phyloP scores from a whole-genome alignment of 163 green algal genomes.

The Coccomyxa subellipsoidea region DNA sequence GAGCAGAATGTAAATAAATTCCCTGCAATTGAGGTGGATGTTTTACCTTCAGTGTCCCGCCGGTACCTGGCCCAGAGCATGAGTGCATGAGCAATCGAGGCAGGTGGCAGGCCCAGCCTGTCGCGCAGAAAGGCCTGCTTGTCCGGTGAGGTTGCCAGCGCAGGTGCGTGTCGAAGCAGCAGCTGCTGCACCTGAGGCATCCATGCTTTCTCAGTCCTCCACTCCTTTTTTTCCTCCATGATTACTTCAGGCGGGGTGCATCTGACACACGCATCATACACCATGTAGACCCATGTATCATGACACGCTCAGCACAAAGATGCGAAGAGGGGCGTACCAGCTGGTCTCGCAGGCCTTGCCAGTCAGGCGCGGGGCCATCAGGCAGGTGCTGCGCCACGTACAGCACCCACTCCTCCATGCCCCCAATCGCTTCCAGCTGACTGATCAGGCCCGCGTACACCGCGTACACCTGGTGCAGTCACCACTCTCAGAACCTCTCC shows the following conservation, averaged over 20 bases:
- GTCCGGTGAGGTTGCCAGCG: constrained; percentile 39
- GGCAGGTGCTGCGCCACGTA: constrained; percentile 69
- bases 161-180: constrained; percentile 41
- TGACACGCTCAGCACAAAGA: too few relatives aligned
- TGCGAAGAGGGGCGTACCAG: background rate
- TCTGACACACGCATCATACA: too few relatives aligned
- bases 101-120: constrained; percentile 43
- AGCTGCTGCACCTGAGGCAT: constrained; percentile 24
- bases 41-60: constrained; percentile 31
- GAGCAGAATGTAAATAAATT: background rate
- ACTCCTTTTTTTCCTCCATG: too few relatives aligned
- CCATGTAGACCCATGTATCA: too few relatives aligned
- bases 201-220: background rate
- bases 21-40: too few relatives aligned
- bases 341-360: background rate
- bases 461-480: constrained; percentile 22
- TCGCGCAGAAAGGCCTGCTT: constrained; percentile 47
- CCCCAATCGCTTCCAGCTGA: constrained; percentile 54
- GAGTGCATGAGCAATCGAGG: constrained; percentile 45
- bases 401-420: constrained; percentile 64
- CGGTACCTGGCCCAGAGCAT: constrained; percentile 48
- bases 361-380: constrained; percentile 13
- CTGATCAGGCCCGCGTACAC: constrained; percentile 52
- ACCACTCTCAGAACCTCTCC: background rate
- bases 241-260: too few relatives aligned